Evolutionary conservation across 2,329 filamentous ascomycete species (phyloP), one percentile per base, ranked within the genome.

Genomic region (Mollisiaceae sp.): DNA sequence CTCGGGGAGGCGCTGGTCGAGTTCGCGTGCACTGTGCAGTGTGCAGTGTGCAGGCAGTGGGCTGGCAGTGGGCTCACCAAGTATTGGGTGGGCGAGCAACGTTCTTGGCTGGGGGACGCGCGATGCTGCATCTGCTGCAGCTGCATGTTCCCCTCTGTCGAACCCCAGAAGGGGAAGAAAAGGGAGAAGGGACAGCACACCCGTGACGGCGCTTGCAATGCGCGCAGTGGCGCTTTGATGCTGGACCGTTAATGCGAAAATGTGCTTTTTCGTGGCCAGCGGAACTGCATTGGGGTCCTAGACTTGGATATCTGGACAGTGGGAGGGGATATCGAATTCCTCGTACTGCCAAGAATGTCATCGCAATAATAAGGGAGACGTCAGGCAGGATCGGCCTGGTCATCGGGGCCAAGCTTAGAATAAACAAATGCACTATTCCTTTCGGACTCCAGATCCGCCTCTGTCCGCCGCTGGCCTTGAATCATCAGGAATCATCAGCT

Each of bases 81-180:
- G n/a, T n/a, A n/a, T n/a, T n/a, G 9, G n/a, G 45, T 12, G 20
- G 45, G 9, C 18, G 24, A 50, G 22, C 45, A 50, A 50, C 20
- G 45, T 20, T 11, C 15, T 2, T 18, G 43, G 15, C 15, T 20
- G 14, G 43, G 43, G n/a, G 43, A 22, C 22, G 43, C 43, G 43
- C n/a, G 43, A 20, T 47, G 43, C 43, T 20, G 43, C 43, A n/a
- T n/a, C n/a, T n/a, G n/a, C n/a, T 8, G 43, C n/a, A 20, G 43
- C n/a, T 47, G 43, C 43, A 47, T 47, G 43, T 47, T 47, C n/a
- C 43, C 43, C 43, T 47, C 43, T 18, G 43, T 22, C 43, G 22
- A 47, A 47, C 43, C 43, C 18, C 43, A 47, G 8, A 20, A n/a
- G n/a, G n/a, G n/a, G n/a, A n/a, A n/a, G n/a, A n/a, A n/a, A n/a